Evolutionary conservation across 2,329 filamentous ascomycete species (phyloP).

Genomic region (Sporothrix phasma): DNA sequence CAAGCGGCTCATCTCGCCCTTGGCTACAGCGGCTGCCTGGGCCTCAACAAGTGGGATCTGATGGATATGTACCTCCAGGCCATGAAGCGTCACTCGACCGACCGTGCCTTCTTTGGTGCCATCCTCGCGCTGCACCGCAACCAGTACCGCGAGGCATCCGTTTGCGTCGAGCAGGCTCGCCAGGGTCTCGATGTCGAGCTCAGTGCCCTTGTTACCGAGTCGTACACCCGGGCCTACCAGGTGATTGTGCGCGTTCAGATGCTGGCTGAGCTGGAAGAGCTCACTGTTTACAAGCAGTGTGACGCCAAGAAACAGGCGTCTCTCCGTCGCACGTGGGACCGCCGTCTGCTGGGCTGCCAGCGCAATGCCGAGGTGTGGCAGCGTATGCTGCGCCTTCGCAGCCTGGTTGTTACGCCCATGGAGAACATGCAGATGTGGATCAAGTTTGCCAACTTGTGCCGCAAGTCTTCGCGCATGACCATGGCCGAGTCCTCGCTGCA

Average conservation of each 20-base stretch:
- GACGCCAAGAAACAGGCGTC: constrained; percentile 81
- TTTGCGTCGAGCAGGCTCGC: constrained; percentile 81
- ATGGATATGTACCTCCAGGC: constrained; percentile 97
- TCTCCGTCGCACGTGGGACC: constrained; percentile 93
- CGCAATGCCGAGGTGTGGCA: constrained; percentile 98
- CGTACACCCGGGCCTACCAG: constrained; percentile 92
- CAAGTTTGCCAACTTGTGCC: constrained; percentile 96
- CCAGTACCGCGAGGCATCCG: constrained; percentile 83
- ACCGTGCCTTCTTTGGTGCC: constrained; percentile 94
- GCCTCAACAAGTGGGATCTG: constrained; percentile 88
- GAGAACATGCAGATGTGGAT: constrained; percentile 99
- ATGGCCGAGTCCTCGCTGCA: constrained; percentile 92
- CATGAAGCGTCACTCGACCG: constrained; percentile 88
- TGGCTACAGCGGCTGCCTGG: constrained; percentile 94
- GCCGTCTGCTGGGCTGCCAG: constrained; percentile 85
- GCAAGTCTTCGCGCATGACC: constrained; percentile 89
- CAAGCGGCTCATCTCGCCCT: constrained; percentile 79
- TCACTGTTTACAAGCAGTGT: constrained; percentile 95
- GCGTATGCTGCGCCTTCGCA: constrained; percentile 88
- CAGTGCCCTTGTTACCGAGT: constrained; percentile 92
- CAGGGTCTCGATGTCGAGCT: constrained; percentile 93
- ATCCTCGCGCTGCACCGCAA: constrained; percentile 92
- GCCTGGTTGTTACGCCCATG: constrained; percentile 78
- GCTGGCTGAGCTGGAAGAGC: constrained; percentile 95
- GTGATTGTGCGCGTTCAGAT: constrained; percentile 98